Conservation (phyloP, 2,329 filamentous ascomycete genomes). For the Verticillium isaacii region DNA sequence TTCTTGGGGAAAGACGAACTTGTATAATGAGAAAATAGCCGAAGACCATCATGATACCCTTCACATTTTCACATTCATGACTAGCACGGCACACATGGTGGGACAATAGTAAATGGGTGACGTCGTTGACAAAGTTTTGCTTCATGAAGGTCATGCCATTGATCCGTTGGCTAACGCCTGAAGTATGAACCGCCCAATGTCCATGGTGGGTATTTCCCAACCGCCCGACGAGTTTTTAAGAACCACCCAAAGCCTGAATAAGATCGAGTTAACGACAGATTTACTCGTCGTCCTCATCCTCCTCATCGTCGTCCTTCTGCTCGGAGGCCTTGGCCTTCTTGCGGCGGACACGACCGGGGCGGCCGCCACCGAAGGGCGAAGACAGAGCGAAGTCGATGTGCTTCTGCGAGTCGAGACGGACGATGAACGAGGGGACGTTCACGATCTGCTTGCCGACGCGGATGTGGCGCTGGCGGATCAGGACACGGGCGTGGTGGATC, state of each 20-base stretch:
- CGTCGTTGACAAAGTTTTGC: neutral
- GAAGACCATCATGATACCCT: conserved; percentile 10
- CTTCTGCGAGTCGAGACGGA: conserved; percentile 99
- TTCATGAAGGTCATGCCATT: conserved; percentile 33
- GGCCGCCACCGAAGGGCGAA: conserved; percentile 96
- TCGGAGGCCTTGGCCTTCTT: conserved; percentile 99
- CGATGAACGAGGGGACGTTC: conserved; percentile 99
- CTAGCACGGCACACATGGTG: neutral
- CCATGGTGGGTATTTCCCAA: conserved; percentile 30
- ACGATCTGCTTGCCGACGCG: conserved; percentile 99
- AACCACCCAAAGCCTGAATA: conserved; percentile 12
- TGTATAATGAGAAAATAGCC: conserved; percentile 26
- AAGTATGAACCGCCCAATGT: conserved; percentile 41
- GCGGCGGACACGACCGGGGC: conserved; percentile 94
- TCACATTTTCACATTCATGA: conserved; percentile 3
- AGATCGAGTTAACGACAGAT: conserved; percentile 23
- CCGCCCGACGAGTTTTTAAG: conserved; percentile 17
- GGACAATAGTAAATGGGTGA: neutral
- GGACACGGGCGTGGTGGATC: conserved; percentile 99
- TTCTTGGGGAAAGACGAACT: conserved; percentile 71
- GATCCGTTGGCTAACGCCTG: conserved; percentile 48
- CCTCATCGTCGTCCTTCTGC: conserved; percentile 73
- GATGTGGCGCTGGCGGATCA: conserved; percentile 99
- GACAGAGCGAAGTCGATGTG: conserved; percentile 99
- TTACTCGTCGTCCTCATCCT: conserved; percentile 80